These are phyloP conservation scores for Rostrohypoxylon terebratum DNA, from an alignment of 495 filamentous ascomycete species.

Conservation along the genomic window DNA sequence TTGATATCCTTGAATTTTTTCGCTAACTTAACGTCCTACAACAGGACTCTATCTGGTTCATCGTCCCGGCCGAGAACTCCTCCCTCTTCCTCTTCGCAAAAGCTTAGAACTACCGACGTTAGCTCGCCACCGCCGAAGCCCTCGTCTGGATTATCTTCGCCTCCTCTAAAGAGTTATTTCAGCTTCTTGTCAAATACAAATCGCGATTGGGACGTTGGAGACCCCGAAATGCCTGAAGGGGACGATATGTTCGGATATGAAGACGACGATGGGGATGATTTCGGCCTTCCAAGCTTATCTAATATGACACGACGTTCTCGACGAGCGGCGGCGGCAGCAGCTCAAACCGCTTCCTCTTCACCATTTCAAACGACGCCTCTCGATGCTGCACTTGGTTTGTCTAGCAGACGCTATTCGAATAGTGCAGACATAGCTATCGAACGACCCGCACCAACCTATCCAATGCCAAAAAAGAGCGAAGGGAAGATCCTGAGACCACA, in stretches of 20 bases:
- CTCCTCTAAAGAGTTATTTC: constrained; percentile 77
- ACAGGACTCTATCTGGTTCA: constrained; percentile 57
- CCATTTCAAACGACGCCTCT: constrained; percentile 44
- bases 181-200: constrained; percentile 79
- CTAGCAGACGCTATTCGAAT: constrained; percentile 67
- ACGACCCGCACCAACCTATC: constrained; percentile 87
- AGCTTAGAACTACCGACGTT: constrained; percentile 54
- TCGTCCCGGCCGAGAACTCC: constrained; percentile 63
- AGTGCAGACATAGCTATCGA: constrained; percentile 93
- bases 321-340: constrained; percentile 61
- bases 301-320: constrained; percentile 82
- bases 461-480: constrained; percentile 84
- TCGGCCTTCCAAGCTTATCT: constrained; percentile 88
- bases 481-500: constrained; percentile 96
- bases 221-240: constrained; percentile 61
- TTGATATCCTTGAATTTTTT: constrained; percentile 28
- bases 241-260: constrained; percentile 82
- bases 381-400: constrained; percentile 53
- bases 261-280: constrained; percentile 91
- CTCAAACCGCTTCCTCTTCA: constrained; percentile 48
- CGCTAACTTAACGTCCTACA: constrained; percentile 38
- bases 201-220: constrained; percentile 77
- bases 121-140: constrained; percentile 68
- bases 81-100: constrained; percentile 55
- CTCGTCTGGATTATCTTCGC: constrained; percentile 65